phyloP scores from a whole-genome alignment of 805 yeast genomes.

The Saccharomyces cerevisiae region DNA sequence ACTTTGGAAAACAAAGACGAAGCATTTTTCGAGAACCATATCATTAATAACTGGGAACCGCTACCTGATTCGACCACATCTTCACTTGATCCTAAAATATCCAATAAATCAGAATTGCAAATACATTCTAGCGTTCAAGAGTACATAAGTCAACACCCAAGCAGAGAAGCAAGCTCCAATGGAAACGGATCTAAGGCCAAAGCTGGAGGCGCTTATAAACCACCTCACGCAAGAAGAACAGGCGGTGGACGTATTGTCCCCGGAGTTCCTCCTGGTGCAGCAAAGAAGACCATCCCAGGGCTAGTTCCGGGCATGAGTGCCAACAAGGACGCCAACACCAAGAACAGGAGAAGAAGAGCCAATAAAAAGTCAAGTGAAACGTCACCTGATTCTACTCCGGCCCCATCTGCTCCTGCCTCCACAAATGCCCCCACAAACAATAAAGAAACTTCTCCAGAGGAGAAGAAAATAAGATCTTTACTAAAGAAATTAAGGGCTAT shows the following conservation, averaged over 20 bases:
- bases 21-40: constrained; percentile 13
- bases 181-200: constrained; percentile 34
- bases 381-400: constrained; percentile 11
- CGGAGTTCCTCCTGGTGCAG: constrained; percentile 26
- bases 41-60: constrained; percentile 26
- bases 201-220: constrained; percentile 87
- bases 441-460: constrained; percentile 55
- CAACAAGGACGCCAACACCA: constrained; percentile 58
- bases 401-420: constrained; percentile 9
- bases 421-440: constrained; percentile 5
- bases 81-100: constrained; percentile 43
- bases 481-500: constrained; percentile 94
- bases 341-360: constrained; percentile 70
- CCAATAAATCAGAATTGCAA: constrained; percentile 41
- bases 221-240: constrained; percentile 78
- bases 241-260: constrained; percentile 28
- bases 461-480: constrained; percentile 83
- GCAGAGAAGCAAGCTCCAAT: constrained; percentile 16
- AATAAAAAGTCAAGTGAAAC: constrained; percentile 37
- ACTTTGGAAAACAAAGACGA: constrained; percentile 11
- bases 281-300: not conserved
- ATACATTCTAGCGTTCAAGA: constrained; percentile 68
- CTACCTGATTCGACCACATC: constrained; percentile 1
- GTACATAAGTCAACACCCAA: constrained; percentile 35
- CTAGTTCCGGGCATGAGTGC: constrained; percentile 39